phyloP scores from a whole-genome alignment of 805 yeast genomes.

The Saturnispora galanensis region DNA sequence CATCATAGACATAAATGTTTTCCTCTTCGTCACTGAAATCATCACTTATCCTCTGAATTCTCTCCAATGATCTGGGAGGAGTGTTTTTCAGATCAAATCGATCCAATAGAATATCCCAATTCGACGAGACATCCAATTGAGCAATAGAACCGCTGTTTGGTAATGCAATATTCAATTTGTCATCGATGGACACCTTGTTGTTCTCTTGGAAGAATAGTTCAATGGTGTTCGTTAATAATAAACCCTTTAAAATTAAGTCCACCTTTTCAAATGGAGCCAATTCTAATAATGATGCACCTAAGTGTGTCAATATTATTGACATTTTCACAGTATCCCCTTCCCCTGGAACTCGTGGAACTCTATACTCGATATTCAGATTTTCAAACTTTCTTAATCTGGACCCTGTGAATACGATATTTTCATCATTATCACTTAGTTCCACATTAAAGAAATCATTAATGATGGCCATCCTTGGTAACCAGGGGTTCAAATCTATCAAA shows the following conservation, averaged over 20 bases:
- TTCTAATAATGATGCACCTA: constrained; percentile 8
- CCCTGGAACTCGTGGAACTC: background rate
- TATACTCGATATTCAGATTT: background rate
- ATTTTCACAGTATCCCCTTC: background rate
- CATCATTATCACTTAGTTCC: background rate
- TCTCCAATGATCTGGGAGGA: background rate
- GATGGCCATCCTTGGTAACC: constrained; percentile 8
- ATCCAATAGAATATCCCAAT: too few relatives aligned
- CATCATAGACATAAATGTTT: constrained; percentile 13
- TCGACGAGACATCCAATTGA: too few relatives aligned
- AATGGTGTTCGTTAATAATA: constrained; percentile 2
- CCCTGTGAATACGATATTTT: background rate
- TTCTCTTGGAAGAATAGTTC: constrained; percentile 4
- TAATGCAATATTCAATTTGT: background rate
- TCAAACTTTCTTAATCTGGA: constrained; percentile 1
- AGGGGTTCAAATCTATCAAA: constrained; percentile 6
- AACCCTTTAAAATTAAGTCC: background rate
- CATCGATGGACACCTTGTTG: background rate
- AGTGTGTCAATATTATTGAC: constrained; percentile 1
- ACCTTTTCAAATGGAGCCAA: background rate
- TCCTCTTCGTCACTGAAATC: constrained; percentile 13
- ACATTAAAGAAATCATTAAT: background rate
- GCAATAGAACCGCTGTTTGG: background rate
- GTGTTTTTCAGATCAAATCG: too few relatives aligned
- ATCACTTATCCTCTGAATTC: constrained; percentile 9